These are phyloP conservation scores for Murraya koenigii DNA, from an alignment of 345 rosid genomes.

Conservation along the genomic window DNA sequence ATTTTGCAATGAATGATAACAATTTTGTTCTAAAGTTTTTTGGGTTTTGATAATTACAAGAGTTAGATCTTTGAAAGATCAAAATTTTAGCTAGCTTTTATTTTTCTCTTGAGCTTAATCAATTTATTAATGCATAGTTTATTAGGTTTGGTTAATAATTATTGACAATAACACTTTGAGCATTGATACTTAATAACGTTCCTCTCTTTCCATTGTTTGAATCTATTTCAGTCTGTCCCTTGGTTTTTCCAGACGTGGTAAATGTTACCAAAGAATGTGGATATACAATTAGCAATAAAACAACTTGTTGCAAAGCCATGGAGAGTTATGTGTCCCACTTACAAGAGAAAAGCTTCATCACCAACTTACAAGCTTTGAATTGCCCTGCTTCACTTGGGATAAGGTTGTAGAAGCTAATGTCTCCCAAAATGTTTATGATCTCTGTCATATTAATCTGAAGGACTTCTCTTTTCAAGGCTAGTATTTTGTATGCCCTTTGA, in stretches of 20 bases:
- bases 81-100: too few species aligned
- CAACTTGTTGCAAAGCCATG: slow-evolving; percentile 48
- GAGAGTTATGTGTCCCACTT: slow-evolving; percentile 48
- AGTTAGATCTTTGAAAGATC: too few species aligned
- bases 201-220: background rate
- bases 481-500: background rate
- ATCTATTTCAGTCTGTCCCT: slow-evolving; percentile 45
- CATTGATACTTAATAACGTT: background rate
- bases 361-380: slow-evolving; percentile 57
- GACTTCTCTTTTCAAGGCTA: slow-evolving; percentile 66
- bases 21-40: too few species aligned
- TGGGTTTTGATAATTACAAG: too few species aligned
- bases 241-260: slow-evolving; percentile 37
- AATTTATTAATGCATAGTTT: too few species aligned
- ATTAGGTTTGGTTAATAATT: too few species aligned
- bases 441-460: slow-evolving; percentile 55
- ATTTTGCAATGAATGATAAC: too few species aligned
- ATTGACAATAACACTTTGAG: background rate
- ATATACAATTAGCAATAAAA: slow-evolving; percentile 26
- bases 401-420: slow-evolving; percentile 44
- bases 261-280: slow-evolving; percentile 37
- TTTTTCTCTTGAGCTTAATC: too few species aligned
- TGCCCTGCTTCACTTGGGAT: slow-evolving; percentile 53
- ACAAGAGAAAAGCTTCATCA: slow-evolving; percentile 55
- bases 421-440: slow-evolving; percentile 42